Percentiles rank a stretch among this genome's conserved stretches.
Evolutionary conservation across 257 asterid species (phyloP).

Genomic region (Solanum chmielewskii): DNA sequence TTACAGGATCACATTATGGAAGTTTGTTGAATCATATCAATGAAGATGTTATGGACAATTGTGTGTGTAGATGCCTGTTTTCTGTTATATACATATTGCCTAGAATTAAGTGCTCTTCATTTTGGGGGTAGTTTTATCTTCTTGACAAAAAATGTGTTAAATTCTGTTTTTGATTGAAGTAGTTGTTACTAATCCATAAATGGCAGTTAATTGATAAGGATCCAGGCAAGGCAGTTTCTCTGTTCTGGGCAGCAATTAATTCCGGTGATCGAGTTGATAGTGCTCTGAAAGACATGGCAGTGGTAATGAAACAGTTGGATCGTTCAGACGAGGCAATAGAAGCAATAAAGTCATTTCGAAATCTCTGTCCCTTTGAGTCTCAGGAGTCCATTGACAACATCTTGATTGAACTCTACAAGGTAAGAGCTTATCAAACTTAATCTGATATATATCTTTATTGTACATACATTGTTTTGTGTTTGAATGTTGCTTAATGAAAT

Average conservation of each 20-base stretch:
- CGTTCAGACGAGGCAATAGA: slow-evolving; percentile 90
- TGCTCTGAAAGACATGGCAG: slow-evolving; percentile 96
- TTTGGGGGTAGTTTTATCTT: not conserved
- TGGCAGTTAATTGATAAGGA: slow-evolving; percentile 39
- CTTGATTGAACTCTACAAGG: slow-evolving; percentile 79
- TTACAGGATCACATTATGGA: not conserved
- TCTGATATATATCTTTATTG: not conserved
- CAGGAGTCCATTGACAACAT: slow-evolving; percentile 85
- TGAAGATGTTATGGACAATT: not conserved
- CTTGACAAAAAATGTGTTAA: not conserved
- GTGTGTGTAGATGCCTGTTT: not conserved
- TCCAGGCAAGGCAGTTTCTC: slow-evolving; percentile 71
- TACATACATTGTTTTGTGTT: not conserved
- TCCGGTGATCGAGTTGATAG: slow-evolving; percentile 90
- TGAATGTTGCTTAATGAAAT: not conserved
- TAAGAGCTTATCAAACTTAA: not conserved
- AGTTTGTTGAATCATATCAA: not conserved
- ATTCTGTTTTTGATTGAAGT: not conserved
- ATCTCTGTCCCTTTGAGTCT: slow-evolving; percentile 76
- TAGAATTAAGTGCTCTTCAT: not conserved
- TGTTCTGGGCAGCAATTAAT: slow-evolving; percentile 94
- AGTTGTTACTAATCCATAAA: not conserved
- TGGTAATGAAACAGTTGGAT: slow-evolving; percentile 77
- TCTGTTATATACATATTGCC: not conserved
- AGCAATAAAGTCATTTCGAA: slow-evolving; percentile 91